phyloP scores from a whole-genome alignment of 352 stramenopile species.

The Pythium vanterpoolii region DNA sequence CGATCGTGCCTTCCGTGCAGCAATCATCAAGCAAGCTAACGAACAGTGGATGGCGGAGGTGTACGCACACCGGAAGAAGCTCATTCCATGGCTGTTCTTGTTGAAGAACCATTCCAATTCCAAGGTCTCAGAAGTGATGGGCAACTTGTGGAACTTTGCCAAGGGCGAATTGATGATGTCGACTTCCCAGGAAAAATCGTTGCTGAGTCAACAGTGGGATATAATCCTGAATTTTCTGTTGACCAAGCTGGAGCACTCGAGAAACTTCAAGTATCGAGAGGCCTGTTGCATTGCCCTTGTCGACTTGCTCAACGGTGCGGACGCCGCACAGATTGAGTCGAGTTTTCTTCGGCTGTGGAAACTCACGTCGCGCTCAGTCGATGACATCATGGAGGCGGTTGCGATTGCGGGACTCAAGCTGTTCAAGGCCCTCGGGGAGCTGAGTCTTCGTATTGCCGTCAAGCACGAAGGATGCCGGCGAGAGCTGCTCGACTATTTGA shows the following conservation, averaged over 20 bases:
- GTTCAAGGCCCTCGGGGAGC: conserved; percentile 64
- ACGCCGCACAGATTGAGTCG: conserved; percentile 37
- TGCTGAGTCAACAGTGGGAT: conserved; percentile 51
- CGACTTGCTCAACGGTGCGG: conserved; percentile 59
- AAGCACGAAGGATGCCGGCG: conserved; percentile 44
- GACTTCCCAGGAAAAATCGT: conserved; percentile 39
- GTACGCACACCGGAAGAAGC: conserved; percentile 48
- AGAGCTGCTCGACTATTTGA: conserved; percentile 61
- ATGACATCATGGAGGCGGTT: conserved; percentile 77
- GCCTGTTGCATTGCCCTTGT: conserved; percentile 58
- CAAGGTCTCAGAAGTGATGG: conserved; percentile 63
- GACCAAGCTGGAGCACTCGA: conserved; percentile 48
- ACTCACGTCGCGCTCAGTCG: conserved; percentile 58
- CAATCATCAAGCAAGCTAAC: conserved; percentile 54
- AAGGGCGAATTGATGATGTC: conserved; percentile 34
- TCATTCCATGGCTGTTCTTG: conserved; percentile 73
- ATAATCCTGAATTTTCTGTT: conserved; percentile 59
- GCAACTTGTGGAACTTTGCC: conserved; percentile 63
- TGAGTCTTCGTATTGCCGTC: conserved; percentile 63
- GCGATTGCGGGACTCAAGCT: conserved; percentile 64
- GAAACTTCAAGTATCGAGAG: conserved; percentile 84
- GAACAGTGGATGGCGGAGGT: conserved; percentile 50
- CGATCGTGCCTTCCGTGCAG: conserved; percentile 41
- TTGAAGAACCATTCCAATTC: conserved; percentile 74
- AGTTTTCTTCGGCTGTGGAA: conserved; percentile 69